Base-by-base conservation (phyloP, 2,329 filamentous ascomycete species). In the Aspergillus sp. region DNA sequence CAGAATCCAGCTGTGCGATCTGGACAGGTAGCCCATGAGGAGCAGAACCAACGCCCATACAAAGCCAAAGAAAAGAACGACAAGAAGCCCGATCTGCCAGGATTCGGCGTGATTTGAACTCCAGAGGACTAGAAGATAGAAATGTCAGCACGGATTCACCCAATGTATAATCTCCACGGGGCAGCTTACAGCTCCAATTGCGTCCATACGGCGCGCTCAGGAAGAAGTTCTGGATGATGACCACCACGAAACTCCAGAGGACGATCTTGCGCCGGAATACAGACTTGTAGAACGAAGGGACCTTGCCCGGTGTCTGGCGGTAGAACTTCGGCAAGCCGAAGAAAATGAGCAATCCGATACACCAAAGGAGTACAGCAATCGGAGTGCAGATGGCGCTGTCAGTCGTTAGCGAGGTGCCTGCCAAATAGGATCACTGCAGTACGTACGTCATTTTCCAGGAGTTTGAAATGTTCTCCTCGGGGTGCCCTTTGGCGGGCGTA, bases 151-250 rank as follows among this genome's bases (percentile, higher is more conserved):
- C n/a, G 13, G 2, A 2, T 20, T 25, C 20, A 11, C 24, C 2
- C 8, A 13, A 25, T 22, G 14, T 13, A 13, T 13, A 12, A 13
- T 25, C 14, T 8, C 4, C 17, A 12, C 15, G 14, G 12, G 6
- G 8, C 11, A 13, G 47, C 58, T 52, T 42, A 61, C 69, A 82
- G 26, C 63, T 61, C 78, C 78, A 82, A 52, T 78, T 80, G 32
- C 78, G 70, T 26, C 78, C 78, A 46, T 80, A 81, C 1, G 73
- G 75, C 1, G 77, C 69, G 15, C 72, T 74, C 16, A 81, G 66
- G 59, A 75, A 81, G 65, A 77, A 79, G 54, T 81, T 81, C 48
- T 80, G 76, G 19, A 80, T 56, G 36, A 79, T 60, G 26, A 80
- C 72, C 3, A 72, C 69, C 36, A 76, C 57, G 53, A 80, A 74